Base-by-base conservation (phyloP, 2,329 filamentous ascomycete species). In the Diaporthe sp. region DNA sequence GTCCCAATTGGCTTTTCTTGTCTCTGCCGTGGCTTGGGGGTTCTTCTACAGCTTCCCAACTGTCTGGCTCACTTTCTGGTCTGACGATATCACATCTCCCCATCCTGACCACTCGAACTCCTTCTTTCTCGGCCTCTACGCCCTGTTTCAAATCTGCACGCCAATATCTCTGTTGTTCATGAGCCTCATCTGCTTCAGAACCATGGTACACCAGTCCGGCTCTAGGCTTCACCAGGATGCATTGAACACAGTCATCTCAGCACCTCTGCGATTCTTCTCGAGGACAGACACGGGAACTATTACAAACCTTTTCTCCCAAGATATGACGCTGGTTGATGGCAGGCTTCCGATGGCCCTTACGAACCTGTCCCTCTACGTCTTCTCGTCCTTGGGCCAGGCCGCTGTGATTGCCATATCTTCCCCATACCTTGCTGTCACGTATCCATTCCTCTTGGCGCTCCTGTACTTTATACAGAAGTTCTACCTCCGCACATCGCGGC, bases 281-380 rank as follows among this genome's bases (percentile, higher is more conserved):
- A 74, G 72, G 15, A 79, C 78, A 5, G 80, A 81, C 72, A 78
- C 78, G 0, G 80, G 80, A 5, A 77, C 76, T 4, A 72, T 81
- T 22, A 78, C 81, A 22, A 81, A 80, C 39, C 63, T 80, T 63
- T 81, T 81, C 71, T 80, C 77, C 13, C 80, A 81, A 63, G 85
- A 87, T 73, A 81, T 87, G 78, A 82, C 84, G 0, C 80, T 87
- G 3, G 81, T 87, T 6, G 85, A 86, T 70, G 81, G 83, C 3
- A 80, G 84, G 39, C 81, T 87, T 6, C 85, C 85, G 0, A 57
- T 81, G 10, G 76, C 82, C 7, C 63, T 83, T 8, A 77, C 81
- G 57, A 81, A 83, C 47, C 72, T 81, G 58, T 63, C 68, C 3
- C 47, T 72, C 9, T 51, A 72, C 22, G 25, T 58, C 34, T 72